phyloP scores from a whole-genome alignment of 176 grass and related monocot species.

The Coix lacrymajobi region DNA sequence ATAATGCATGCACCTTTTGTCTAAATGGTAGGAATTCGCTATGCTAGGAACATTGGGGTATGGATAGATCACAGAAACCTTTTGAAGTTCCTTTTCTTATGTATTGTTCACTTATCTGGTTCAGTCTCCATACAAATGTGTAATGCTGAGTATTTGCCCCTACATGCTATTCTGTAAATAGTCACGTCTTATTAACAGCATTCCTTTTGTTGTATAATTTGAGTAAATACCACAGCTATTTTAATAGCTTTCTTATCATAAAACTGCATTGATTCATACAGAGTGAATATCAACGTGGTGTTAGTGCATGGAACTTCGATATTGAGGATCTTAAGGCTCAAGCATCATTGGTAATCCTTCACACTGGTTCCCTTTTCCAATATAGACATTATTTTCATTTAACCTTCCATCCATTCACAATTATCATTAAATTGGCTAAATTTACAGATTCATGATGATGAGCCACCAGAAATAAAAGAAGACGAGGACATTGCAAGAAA shows the following conservation, averaged over 20 bases:
- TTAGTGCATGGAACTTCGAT: slow-evolving; percentile 99
- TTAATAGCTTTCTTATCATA: background rate
- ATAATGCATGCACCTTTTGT: background rate
- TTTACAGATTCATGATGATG: slow-evolving; percentile 79
- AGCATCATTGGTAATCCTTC: slow-evolving; percentile 80
- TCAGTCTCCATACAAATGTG: background rate
- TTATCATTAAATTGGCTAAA: slow-evolving; percentile 28
- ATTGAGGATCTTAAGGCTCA: slow-evolving; percentile 96
- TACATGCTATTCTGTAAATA: background rate
- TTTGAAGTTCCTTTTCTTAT: background rate
- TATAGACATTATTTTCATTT: slow-evolving; percentile 1
- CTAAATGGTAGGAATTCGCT: background rate
- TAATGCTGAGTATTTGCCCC: background rate
- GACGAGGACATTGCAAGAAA: slow-evolving; percentile 65
- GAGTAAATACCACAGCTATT: background rate
- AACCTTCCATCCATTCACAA: background rate
- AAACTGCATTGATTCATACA: slow-evolving; percentile 26
- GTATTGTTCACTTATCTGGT: background rate
- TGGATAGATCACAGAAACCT: background rate
- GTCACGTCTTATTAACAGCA: background rate
- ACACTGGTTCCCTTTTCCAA: slow-evolving; percentile 9
- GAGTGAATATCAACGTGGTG: slow-evolving; percentile 98
- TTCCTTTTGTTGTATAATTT: slow-evolving; percentile 2
- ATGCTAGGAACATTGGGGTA: background rate
- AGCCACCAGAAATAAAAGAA: slow-evolving; percentile 77